These are phyloP conservation scores for Boletellus deceptivus DNA, from an alignment of 1,284 basidiomycete genomes.

Conservation along the genomic window DNA sequence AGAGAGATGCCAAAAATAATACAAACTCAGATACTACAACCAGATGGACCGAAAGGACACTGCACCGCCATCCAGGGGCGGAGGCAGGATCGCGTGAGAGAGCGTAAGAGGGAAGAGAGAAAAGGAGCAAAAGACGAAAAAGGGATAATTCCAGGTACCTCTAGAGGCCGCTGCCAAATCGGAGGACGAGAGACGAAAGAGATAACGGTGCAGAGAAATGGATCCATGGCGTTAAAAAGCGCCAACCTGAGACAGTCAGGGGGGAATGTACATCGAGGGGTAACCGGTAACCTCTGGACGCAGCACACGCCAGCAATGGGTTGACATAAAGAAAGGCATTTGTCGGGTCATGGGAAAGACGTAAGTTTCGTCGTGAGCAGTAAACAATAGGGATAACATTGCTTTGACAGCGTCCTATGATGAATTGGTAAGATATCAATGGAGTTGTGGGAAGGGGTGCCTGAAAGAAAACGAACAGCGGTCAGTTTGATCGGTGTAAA, in stretches of 20 bases:
- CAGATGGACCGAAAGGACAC: too few species aligned
- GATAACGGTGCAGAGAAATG: conserved; percentile 3
- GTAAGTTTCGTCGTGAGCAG: conserved; percentile 4
- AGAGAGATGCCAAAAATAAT: neutral
- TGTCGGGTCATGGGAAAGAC: conserved; percentile 7
- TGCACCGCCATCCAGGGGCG: too few species aligned
- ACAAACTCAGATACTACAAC: neutral
- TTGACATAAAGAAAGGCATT: conserved; percentile 5
- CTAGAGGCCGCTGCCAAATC: conserved; percentile 6
- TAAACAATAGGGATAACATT: conserved; percentile 13
- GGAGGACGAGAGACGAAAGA: neutral
- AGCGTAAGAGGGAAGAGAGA: too few species aligned
- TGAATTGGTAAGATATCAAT: conserved; percentile 7
- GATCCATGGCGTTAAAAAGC: neutral
- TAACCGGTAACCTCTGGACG: neutral
- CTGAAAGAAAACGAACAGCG: conserved; percentile 1
- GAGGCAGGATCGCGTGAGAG: too few species aligned
- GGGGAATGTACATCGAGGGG: neutral
- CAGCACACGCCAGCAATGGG: neutral
- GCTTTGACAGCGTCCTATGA: conserved; percentile 9
- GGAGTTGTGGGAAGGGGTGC: conserved; percentile 2
- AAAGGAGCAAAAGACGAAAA: too few species aligned
- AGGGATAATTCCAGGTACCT: neutral
- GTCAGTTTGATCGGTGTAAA: neutral
- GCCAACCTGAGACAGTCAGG: neutral